phyloP scores from a whole-genome alignment of 139 green algal genomes.

The Parachlorella kessleri region DNA sequence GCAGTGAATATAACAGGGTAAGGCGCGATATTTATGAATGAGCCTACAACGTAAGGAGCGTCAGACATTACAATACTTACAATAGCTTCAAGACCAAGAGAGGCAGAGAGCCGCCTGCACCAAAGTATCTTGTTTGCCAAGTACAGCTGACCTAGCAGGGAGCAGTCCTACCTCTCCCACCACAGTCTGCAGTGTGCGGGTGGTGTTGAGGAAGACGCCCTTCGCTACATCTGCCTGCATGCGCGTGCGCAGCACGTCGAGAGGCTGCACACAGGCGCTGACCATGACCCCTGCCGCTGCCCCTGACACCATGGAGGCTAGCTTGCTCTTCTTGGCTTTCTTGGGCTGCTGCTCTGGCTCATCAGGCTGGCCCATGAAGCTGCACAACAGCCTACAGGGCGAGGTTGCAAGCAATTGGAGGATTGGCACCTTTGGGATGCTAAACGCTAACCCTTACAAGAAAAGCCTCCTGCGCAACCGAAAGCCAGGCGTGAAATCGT shows the following conservation, averaged over 20 bases:
- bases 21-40: neutral
- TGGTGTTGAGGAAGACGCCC: constrained; percentile 24
- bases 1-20: neutral
- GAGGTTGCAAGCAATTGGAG: too few relatives aligned
- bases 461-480: too few relatives aligned
- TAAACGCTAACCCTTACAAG: too few relatives aligned
- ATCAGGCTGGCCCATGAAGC: too few relatives aligned
- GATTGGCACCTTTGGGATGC: too few relatives aligned
- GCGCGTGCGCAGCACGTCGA: constrained; percentile 87
- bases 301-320: constrained; percentile 52
- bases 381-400: too few relatives aligned
- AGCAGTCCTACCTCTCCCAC: constrained; percentile 27
- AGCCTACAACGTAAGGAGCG: neutral
- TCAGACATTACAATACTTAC: neutral
- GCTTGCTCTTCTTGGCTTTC: constrained; percentile 25
- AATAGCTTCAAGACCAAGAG: neutral
- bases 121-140: too few relatives aligned
- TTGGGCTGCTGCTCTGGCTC: too few relatives aligned
- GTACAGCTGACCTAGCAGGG: neutral
- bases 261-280: constrained; percentile 68
- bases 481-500: too few relatives aligned
- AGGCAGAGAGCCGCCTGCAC: neutral
- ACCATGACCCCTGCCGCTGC: constrained; percentile 57
- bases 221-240: constrained; percentile 80
- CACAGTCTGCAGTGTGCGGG: constrained; percentile 51